Base-by-base conservation (phyloP, 2,329 filamentous ascomycete species). In the Tolypocladium ophioglossoides region DNA sequence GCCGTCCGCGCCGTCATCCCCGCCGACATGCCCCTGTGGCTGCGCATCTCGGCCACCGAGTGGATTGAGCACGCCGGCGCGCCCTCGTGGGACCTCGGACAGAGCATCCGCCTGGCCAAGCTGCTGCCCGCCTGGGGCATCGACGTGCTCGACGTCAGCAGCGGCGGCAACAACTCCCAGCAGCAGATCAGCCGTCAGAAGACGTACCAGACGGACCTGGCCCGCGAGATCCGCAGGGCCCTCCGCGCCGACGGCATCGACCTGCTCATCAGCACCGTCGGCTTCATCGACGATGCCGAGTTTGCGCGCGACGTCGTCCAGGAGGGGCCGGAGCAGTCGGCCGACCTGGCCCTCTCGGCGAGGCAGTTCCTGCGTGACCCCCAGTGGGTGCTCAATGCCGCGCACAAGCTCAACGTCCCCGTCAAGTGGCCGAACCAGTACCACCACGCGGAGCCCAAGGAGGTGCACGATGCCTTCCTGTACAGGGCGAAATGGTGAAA, bases 321-420 rank as follows among this genome's bases (percentile, higher is more conserved):
- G 64, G 71, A 74, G 54, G 71, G 67, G 18, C 55, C 47, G 5
- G 57, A 55, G 10, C 53, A 58, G 38, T 53, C 59, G 37, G 81
- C 79, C 1, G 91, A 96, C 65, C 68, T 91, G n/a, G 83, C 86
- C 0, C 76, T 92, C 20, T 77, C 86, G 1, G 91, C 82, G 0
- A 77, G 89, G 54, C 85, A 87, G 64, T 94, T 94, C 70, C 77
- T 95, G 71, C 83, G 89, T 67, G 89, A 95, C 64, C 87, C 91
- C 0, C 84, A 88, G 55, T 83, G 91, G 65, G 86, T 90, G 10
- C 82, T 89, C 70, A 78, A 80, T 37, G 85, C 82, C 58, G 91
- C 89, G 0, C 79, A 87, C 57, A 80, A 90, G 59, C 73, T 95
- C 35, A 83, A 81, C 11, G 83, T 91, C 4, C 73, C 82, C 55